Conservation (phyloP, 2,329 filamentous ascomycete genomes). For the Intubia oerlemansii region DNA sequence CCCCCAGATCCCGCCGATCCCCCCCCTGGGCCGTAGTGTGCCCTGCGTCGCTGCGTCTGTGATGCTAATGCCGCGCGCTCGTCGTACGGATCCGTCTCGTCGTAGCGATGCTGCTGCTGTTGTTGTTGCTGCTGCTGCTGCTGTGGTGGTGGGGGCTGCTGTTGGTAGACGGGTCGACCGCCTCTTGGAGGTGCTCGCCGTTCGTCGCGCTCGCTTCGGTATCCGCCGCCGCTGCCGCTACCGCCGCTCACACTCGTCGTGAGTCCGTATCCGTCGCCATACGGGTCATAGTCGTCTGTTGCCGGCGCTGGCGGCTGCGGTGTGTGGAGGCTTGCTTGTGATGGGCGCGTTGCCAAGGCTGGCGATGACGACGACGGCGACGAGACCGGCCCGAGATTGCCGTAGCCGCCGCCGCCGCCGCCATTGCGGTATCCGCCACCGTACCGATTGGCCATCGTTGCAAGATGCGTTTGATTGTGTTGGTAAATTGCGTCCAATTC, state of each 20-base stretch:
- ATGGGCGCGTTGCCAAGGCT: not conserved
- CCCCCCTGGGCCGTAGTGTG: no score
- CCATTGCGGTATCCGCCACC: slow-evolving; percentile 24
- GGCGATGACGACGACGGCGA: slow-evolving; percentile 3
- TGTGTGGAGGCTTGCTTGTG: slow-evolving; percentile 1
- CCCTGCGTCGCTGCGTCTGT: no score
- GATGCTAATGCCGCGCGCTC: no score
- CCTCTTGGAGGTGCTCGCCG: slow-evolving; percentile 5
- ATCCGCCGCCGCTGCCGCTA: slow-evolving; percentile 11
- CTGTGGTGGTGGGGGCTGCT: no score
- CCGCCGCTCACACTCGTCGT: no score
- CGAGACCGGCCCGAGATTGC: slow-evolving; percentile 17
- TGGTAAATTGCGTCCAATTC: no score
- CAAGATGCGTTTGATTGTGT: no score
- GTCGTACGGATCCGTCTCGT: no score
- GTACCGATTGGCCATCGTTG: slow-evolving; percentile 34
- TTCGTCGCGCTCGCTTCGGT: slow-evolving; percentile 1
- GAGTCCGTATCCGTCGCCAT: slow-evolving; percentile 23
- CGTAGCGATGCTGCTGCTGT: no score
- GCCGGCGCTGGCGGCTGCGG: slow-evolving; percentile 1
- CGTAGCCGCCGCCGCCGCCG: slow-evolving; percentile 18
- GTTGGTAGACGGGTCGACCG: no score
- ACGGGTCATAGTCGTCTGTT: slow-evolving; percentile 28
- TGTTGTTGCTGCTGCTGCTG: no score
- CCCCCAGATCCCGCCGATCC: no score